Base-by-base conservation (phyloP, 1,139 yeast species). In the Entelexis paramagnoliae region DNA sequence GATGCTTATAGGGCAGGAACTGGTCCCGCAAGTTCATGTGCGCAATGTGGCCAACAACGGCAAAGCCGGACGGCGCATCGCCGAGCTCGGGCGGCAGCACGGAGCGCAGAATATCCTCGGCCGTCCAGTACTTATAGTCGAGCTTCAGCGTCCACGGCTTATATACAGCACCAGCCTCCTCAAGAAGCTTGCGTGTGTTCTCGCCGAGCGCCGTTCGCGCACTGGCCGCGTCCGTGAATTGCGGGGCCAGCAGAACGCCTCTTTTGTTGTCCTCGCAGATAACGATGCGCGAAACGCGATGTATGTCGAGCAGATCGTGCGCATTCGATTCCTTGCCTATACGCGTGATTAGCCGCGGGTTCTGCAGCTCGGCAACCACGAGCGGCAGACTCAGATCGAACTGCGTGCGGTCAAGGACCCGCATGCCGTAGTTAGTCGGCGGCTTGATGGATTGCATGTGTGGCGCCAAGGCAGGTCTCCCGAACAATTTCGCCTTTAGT, bases 31-130 rank as follows among this genome's bases (percentile, higher is more conserved):
- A 69, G 62, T 93, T 93, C 62, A 93, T 68, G 66, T 93, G 99
- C 0, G 98, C 98, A 51, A 93, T 78, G 68, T 93, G 98, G 0
- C 99, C 99, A 0, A 95, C 95, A 49, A 82, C 80, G 1, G 98
- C 86, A 66, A 85, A 93, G 0, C 97, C 95, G 1, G 91, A 75
- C 0, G 98, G 99, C 6, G 84, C 73, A 53, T 87, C 95, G 43
- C 77, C 68, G 22, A 81, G 68, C 19, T 80, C 72, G 52, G 79
- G 83, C 0, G 99, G 98, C 48, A 91, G 67, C 2, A 87, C 78
- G 0, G 95, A 78, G 46, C 75, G 70, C 46, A 91, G 71, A 17
- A 91, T 83, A 60, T 91, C 96, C 54, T 91, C 97, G n/a, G 89
- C 74, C 59, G 79, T 81, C 97, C 97, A 91, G 67, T 79, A 86